These are phyloP conservation scores for Wickerhamomyces mucosus DNA, from an alignment of 805 yeast genomes.

Conservation along the genomic window DNA sequence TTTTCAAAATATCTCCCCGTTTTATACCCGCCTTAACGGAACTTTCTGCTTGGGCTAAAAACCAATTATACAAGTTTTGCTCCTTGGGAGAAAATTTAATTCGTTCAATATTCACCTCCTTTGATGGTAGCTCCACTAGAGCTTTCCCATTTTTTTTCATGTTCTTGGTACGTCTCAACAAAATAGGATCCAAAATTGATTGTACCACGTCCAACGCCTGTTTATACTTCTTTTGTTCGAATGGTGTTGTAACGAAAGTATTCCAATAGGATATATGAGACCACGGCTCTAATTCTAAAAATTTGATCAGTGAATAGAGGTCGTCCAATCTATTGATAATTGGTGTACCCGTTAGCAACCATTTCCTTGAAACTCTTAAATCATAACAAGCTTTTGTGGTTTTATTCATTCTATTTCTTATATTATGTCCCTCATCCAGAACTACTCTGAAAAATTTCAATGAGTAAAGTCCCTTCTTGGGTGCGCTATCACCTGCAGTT, in stretches of 20 bases:
- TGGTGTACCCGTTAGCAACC: slow-evolving; percentile 93
- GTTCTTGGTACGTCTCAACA: slow-evolving; percentile 75
- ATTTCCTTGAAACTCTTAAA: slow-evolving; percentile 53
- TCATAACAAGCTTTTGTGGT: slow-evolving; percentile 72
- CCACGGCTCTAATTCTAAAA: slow-evolving; percentile 84
- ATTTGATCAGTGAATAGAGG: slow-evolving; percentile 66
- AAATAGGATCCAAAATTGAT: slow-evolving; percentile 72
- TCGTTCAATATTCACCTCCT: slow-evolving; percentile 60
- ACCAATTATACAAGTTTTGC: slow-evolving; percentile 52
- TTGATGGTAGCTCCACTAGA: slow-evolving; percentile 67
- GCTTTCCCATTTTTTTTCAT: slow-evolving; percentile 76
- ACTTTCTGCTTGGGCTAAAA: slow-evolving; percentile 55
- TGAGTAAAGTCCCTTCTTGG: slow-evolving; percentile 52
- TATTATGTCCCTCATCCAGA: slow-evolving; percentile 86
- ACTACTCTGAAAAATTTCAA: slow-evolving; percentile 69
- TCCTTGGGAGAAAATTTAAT: slow-evolving; percentile 62
- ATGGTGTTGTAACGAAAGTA: slow-evolving; percentile 74
- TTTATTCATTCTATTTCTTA: slow-evolving; percentile 68
- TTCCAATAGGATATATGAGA: slow-evolving; percentile 78
- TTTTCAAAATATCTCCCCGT: slow-evolving; percentile 59
- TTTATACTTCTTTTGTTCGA: slow-evolving; percentile 59
- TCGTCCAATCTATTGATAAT: slow-evolving; percentile 85
- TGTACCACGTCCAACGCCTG: slow-evolving; percentile 80
- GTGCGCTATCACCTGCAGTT: slow-evolving; percentile 9
- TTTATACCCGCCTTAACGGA: slow-evolving; percentile 51